Percentiles rank a stretch among this genome's conserved stretches.
These are phyloP conservation scores for Avena eriantha DNA, from an alignment of 176 grass and related monocot genomes.

Conservation along the genomic window DNA sequence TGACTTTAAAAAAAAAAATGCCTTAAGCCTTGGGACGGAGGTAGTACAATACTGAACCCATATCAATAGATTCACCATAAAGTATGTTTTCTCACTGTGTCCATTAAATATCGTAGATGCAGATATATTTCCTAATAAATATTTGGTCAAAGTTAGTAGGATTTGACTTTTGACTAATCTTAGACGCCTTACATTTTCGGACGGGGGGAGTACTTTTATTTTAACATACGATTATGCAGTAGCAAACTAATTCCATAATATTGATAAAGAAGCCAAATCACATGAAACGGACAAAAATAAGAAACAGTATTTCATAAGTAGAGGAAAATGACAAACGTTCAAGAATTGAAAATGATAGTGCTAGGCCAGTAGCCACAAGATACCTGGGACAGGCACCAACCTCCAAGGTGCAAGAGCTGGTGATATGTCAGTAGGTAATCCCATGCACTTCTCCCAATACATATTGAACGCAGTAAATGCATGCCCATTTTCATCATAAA, in stretches of 20 bases:
- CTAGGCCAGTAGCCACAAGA: constrained; percentile 11
- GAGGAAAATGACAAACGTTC: constrained; percentile 18
- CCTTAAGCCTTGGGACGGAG: no score
- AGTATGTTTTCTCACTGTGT: no score
- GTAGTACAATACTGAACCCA: no score
- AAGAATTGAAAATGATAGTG: constrained; percentile 25
- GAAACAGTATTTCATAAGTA: background rate
- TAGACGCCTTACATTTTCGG: no score
- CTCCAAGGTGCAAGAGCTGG: constrained; percentile 66
- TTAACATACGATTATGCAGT: background rate
- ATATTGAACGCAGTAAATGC: constrained; percentile 77
- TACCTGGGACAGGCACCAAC: constrained; percentile 70
- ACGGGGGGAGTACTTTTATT: background rate
- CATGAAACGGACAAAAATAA: constrained; percentile 2
- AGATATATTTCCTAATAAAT: no score
- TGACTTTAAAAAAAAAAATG: no score
- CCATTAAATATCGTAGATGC: no score
- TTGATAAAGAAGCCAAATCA: background rate
- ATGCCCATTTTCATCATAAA: constrained; percentile 67
- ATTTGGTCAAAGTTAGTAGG: no score
- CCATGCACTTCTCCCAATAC: constrained; percentile 84
- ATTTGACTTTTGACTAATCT: no score
- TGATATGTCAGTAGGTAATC: constrained; percentile 50
- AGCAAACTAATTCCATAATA: background rate
- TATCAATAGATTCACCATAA: no score